A percentile compares a stretch with the other conserved stretches of the same genome.
Evolutionary conservation across 495 filamentous ascomycete genomes (phyloP).

Genomic region (Daldinia caldariorum): DNA sequence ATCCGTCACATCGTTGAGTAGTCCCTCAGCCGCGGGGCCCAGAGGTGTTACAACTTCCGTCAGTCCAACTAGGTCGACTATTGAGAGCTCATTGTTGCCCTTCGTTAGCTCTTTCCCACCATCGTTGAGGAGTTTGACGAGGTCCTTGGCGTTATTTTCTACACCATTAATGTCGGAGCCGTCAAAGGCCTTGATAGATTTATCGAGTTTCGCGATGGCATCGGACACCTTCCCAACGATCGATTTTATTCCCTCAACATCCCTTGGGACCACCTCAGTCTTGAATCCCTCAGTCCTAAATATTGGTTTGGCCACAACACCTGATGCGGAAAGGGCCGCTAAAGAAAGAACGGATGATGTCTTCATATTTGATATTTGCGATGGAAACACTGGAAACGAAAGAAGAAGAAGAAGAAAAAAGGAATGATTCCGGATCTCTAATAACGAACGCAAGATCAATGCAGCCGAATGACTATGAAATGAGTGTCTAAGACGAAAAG

Average conservation of each 20-base stretch:
- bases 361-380: constrained; percentile 58
- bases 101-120: constrained; percentile 45
- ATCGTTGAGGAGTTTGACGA: constrained; percentile 50
- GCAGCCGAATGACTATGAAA: constrained; percentile 8
- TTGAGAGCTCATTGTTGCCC: constrained; percentile 39
- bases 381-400: constrained; percentile 3
- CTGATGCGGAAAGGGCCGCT: constrained; percentile 44
- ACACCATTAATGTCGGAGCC: constrained; percentile 46
- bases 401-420: constrained; percentile 1
- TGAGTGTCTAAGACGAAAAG: constrained; percentile 8
- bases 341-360: constrained; percentile 49
- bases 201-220: constrained; percentile 50
- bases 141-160: constrained; percentile 47
- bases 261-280: constrained; percentile 46
- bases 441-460: constrained; percentile 26
- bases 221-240: constrained; percentile 46
- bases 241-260: constrained; percentile 47
- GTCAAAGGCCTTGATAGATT: constrained; percentile 50
- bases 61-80: constrained; percentile 49
- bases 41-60: constrained; percentile 50
- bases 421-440: constrained; percentile 27
- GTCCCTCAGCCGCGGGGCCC: constrained; percentile 44
- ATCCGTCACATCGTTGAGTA: constrained; percentile 47
- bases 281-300: constrained; percentile 17
- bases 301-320: constrained; percentile 28